A percentile compares a stretch with the other conserved stretches of the same genome.
Conservation (phyloP, 106 monocot species). For the Phalaenopsis aphrodite region DNA sequence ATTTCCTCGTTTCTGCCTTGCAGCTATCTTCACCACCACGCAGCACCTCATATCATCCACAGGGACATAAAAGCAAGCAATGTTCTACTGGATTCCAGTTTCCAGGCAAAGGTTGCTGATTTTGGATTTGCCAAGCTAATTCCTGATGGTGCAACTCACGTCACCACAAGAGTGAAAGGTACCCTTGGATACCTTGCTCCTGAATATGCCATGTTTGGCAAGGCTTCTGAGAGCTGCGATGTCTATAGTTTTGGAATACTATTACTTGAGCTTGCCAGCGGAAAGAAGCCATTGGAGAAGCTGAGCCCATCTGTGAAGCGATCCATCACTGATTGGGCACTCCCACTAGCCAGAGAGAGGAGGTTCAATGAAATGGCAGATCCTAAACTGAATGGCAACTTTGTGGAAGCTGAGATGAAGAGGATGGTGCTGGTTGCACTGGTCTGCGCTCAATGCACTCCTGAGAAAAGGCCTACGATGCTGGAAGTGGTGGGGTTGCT, state of each 20-base stretch:
- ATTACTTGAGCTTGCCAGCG: slow-evolving; percentile 48
- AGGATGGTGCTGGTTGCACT: slow-evolving; percentile 50
- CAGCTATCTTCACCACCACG: slow-evolving; percentile 58
- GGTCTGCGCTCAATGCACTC: slow-evolving; percentile 25
- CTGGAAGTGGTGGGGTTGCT: slow-evolving; percentile 26
- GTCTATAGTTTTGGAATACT: slow-evolving; percentile 61
- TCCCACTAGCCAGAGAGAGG: slow-evolving; percentile 34
- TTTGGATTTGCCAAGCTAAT: slow-evolving; percentile 66
- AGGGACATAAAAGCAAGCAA: slow-evolving; percentile 6
- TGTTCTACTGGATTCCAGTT: slow-evolving; percentile 38
- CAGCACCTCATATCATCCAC: slow-evolving; percentile 39
- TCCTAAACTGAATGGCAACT: slow-evolving; percentile 33
- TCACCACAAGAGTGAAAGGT: slow-evolving; percentile 47
- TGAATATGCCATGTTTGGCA: slow-evolving; percentile 49
- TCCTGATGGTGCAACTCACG: slow-evolving; percentile 55
- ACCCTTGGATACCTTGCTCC: slow-evolving; percentile 58
- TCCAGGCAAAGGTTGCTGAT: slow-evolving; percentile 47
- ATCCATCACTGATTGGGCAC: slow-evolving; percentile 44
- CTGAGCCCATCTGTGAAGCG: slow-evolving; percentile 14
- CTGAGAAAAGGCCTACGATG: slow-evolving; percentile 22
- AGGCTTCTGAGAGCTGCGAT: slow-evolving; percentile 60
- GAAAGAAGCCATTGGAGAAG: slow-evolving; percentile 42
- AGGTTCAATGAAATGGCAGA: slow-evolving; percentile 41
- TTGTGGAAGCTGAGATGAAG: slow-evolving; percentile 25
- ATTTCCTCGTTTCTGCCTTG: neutral